A percentile compares a stretch with the other conserved stretches of the same genome.
Evolutionary conservation across 345 rosid genomes (phyloP).

Genomic region (Salix dunnii): DNA sequence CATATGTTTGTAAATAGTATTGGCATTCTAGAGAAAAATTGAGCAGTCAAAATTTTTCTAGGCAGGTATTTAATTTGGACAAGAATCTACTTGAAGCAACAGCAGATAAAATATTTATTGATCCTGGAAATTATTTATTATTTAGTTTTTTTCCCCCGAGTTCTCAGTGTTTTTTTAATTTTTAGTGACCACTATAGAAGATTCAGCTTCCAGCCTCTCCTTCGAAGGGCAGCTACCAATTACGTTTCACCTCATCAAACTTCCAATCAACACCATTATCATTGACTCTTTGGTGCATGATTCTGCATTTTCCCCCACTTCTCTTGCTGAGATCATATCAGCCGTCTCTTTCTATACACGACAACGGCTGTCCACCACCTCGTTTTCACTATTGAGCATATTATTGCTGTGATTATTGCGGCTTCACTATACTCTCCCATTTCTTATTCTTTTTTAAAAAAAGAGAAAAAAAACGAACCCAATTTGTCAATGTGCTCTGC

Average conservation of each 20-base stretch:
- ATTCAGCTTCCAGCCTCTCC: neutral
- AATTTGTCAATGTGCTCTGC: neutral
- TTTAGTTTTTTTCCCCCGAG: too few relatives aligned
- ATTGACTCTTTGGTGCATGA: neutral
- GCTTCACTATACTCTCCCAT: neutral
- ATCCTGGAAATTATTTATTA: too few relatives aligned
- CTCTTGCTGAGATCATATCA: neutral
- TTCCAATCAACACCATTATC: neutral
- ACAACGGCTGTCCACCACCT: neutral
- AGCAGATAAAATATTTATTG: too few relatives aligned
- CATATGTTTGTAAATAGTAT: neutral
- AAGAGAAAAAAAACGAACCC: neutral
- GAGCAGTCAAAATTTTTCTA: neutral
- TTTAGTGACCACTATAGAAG: neutral
- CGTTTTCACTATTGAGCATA: neutral
- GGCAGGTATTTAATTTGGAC: too few relatives aligned
- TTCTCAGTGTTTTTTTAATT: neutral
- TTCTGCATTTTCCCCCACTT: neutral
- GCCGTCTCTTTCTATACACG: neutral
- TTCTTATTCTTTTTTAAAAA: neutral
- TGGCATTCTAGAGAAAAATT: neutral
- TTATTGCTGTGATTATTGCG: constrained; percentile 9
- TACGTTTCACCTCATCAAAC: neutral
- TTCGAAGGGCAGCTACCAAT: neutral
- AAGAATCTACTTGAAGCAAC: too few relatives aligned